Base-by-base conservation (phyloP, 331 rosid species). In the Stylosanthes scabra region DNA sequence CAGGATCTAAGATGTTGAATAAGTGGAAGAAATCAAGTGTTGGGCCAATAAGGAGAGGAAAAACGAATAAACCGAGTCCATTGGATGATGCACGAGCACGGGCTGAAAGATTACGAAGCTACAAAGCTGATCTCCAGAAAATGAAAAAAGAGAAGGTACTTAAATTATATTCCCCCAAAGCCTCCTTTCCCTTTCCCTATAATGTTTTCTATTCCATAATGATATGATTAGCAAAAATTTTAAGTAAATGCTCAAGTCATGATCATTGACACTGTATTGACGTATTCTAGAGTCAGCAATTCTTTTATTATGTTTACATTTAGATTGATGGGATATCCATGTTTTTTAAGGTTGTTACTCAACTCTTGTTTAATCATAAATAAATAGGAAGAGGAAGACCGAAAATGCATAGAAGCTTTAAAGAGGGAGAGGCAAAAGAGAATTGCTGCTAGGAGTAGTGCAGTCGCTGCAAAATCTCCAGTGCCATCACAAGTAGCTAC, bases 51-150 rank as follows among this genome's bases (percentile, higher is more conserved):
- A 90, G 97, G 84, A 87, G 86, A 84, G 97, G 85, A 74, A 91
- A 83, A 65, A 80, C 91, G 60, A 86, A 88, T 62, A 95, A 92
- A 81, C 71, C 60, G 71, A 95, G 99, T 92, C 97, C 93, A 55
- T 81, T 95, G 87, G 97, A 95, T 49, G 99, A 95, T 87, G 99
- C 97, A 5, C 85, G 92, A 34, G 93, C 89, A 68, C 97, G 97
- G 9, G 99, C 97, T 61, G 97, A 92, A 82, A 91, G 83, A 86
- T 74, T 95, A 49, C 85, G 93, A 80, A 88, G 77, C 78, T 90
- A 76, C 79, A 95, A 95, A 88, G 97, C 93, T 28, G 97, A 92
- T 83, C 97, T 92, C 66, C 97, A 88, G 85, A 95, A 88, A 81
- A 77, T 88, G 84, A 95, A 90, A 90, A 92, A 90, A 87, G 90